Percentiles rank a stretch among this genome's conserved stretches.
Conservation (phyloP, 2,329 filamentous ascomycete genomes). For the Orbilia javanica region DNA sequence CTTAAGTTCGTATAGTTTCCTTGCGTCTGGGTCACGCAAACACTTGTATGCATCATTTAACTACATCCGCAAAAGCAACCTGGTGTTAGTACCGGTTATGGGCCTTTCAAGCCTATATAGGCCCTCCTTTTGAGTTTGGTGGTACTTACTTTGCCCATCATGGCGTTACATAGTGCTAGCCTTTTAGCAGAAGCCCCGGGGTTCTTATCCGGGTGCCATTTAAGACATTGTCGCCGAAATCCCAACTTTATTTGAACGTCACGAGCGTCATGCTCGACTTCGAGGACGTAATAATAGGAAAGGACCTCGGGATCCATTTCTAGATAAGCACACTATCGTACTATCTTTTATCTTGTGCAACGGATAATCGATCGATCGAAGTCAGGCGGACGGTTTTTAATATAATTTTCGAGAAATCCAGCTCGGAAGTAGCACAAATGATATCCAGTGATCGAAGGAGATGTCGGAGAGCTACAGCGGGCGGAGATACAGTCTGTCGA, state of each 20-base stretch:
- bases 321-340: neutral
- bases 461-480: no score
- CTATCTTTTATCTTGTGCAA: neutral
- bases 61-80: neutral
- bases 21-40: conserved; percentile 13
- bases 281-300: conserved; percentile 34
- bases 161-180: neutral
- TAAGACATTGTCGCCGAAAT: neutral
- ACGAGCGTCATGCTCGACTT: conserved; percentile 30
- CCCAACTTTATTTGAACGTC: conserved; percentile 13
- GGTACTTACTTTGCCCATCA: conserved; percentile 18
- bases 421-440: neutral
- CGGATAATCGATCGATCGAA: neutral
- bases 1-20: conserved; percentile 26
- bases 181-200: neutral
- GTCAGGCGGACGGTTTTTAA: neutral
- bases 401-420: neutral
- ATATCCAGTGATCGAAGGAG: neutral
- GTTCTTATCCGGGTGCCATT: conserved; percentile 27
- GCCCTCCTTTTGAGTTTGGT: neutral
- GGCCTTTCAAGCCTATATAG: no score
- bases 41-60: conserved; percentile 14
- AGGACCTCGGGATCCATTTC: conserved; percentile 20
- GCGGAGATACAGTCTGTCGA: neutral
- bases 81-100: neutral